A percentile compares a stretch with the other conserved stretches of the same genome.
Conservation (phyloP, 805 yeast species). For the Yamadazyma ubonensis region DNA sequence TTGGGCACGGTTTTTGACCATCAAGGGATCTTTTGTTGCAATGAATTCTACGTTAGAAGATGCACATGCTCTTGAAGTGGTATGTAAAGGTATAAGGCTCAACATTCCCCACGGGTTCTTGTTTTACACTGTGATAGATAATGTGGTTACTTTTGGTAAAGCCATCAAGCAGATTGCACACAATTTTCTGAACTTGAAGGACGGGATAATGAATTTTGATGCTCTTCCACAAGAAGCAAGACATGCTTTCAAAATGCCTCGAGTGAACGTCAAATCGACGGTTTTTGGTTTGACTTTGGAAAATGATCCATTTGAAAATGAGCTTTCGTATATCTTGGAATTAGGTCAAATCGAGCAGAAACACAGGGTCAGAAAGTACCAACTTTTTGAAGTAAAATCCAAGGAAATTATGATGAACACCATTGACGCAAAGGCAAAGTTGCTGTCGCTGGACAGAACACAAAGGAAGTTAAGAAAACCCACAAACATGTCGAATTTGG, state of each 20-base stretch:
- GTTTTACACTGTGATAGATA: conserved; percentile 78
- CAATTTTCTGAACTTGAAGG: conserved; percentile 40
- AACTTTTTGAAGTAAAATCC: conserved; percentile 33
- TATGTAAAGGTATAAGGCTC: conserved; percentile 43
- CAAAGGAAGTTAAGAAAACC: neutral
- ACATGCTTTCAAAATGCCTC: conserved; percentile 52
- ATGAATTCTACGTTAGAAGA: conserved; percentile 16
- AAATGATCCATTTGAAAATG: conserved; percentile 87
- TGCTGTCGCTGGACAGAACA: neutral
- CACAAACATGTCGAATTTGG: conserved; percentile 1
- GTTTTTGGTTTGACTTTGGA: conserved; percentile 66
- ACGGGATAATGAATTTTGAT: conserved; percentile 26
- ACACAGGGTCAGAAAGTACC: conserved; percentile 51
- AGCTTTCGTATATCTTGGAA: conserved; percentile 61
- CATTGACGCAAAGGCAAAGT: conserved; percentile 10
- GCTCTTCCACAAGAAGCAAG: conserved; percentile 35
- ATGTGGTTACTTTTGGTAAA: conserved; percentile 65
- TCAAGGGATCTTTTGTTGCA: conserved; percentile 20
- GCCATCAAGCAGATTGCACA: conserved; percentile 58
- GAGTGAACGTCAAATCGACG: conserved; percentile 52
- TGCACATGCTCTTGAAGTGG: conserved; percentile 20
- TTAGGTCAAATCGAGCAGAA: conserved; percentile 68
- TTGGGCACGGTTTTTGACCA: conserved; percentile 42
- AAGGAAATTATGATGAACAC: conserved; percentile 17
- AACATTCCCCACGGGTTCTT: conserved; percentile 72